A percentile compares a stretch with the other conserved stretches of the same genome.
phyloP scores from a whole-genome alignment of 345 rosid species.

The Trapa incisa region DNA sequence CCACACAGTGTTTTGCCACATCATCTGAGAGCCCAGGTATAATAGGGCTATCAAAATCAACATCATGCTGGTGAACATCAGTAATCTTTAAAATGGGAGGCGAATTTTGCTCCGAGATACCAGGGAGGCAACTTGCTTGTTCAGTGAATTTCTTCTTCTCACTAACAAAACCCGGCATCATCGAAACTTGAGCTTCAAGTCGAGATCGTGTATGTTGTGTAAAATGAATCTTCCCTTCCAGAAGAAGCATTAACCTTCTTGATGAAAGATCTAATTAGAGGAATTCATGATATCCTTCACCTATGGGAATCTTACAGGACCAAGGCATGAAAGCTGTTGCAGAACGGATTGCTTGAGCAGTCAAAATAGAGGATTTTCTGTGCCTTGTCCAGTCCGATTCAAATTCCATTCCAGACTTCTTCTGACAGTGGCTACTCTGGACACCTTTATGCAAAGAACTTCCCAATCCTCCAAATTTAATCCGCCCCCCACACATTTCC shows the following conservation, averaged over 20 bases:
- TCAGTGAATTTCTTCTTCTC: slow-evolving; percentile 37
- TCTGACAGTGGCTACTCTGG: slow-evolving; percentile 15
- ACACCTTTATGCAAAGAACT: slow-evolving; percentile 14
- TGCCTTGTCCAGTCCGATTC: slow-evolving; percentile 47
- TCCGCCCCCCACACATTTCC: slow-evolving; percentile 47
- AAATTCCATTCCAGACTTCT: slow-evolving; percentile 61
- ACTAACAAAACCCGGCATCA: slow-evolving; percentile 39
- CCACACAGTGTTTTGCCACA: slow-evolving; percentile 68
- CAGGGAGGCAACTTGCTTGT: slow-evolving; percentile 26
- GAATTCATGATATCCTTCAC: slow-evolving; percentile 71
- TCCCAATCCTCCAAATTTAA: slow-evolving; percentile 17
- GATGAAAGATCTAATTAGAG: slow-evolving; percentile 21
- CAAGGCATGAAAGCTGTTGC: slow-evolving; percentile 64
- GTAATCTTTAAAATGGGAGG: slow-evolving; percentile 24
- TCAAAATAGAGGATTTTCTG: slow-evolving; percentile 34
- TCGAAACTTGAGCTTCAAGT: neutral
- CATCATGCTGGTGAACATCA: slow-evolving; percentile 16
- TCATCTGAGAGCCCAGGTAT: slow-evolving; percentile 89
- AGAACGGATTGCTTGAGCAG: slow-evolving; percentile 47
- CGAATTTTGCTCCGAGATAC: slow-evolving; percentile 13
- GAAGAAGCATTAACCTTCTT: slow-evolving; percentile 11
- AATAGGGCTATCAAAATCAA: slow-evolving; percentile 35
- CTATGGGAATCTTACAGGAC: slow-evolving; percentile 71
- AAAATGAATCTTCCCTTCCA: slow-evolving; percentile 14
- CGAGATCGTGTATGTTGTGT: neutral